Base-by-base conservation (phyloP, 768 basidiomycete genomes). In the Boletus pseudopeckii region DNA sequence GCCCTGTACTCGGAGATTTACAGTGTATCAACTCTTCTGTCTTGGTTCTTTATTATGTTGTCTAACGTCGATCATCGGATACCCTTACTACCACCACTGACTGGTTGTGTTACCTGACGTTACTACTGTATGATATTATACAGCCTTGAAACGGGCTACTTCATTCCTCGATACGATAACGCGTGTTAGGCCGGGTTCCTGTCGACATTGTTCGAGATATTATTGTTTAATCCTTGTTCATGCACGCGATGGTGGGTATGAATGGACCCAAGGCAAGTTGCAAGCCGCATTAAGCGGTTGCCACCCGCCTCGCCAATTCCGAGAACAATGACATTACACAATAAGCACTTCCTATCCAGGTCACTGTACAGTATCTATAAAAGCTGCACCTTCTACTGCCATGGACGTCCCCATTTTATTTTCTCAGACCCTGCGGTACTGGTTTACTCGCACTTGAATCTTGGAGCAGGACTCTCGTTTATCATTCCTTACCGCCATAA, bases 81-180 rank as follows among this genome's bases (percentile, higher is more conserved):
- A 72, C 69, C 69, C 69, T 68, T 67, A 70, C 57, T 53, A 69
- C 62, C 65, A 68, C 56, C 62, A 64, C 62, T 65, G 60, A 69
- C 60, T 59, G 43, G 52, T 62, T 67, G 57, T 59, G 58, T 56
- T 50, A 60, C 50, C 56, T 67, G 64, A 64, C 48, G 52, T 36
- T 62, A 45, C 50, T 36, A 56, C 46, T 69, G 62, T 67, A 64
- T 57, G 57, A 67, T 69, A 57, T 57, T 54, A 55, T 46, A 42
- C 54, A 53, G 45, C 47, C 36, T 39, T 34, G 54, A 45, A 40
- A 50, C 32, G 26, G 26, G 28, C 18, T 22, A 39, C 26, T 52
- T 30, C 53, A 24, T 15, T 24, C 28, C 15, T 15, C 32, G 40
- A 38, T 17, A 28, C 20, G 45, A 42, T 30, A 37, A 46, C 40